A percentile compares a stretch with the other conserved stretches of the same genome.
Evolutionary conservation across 495 filamentous ascomycete genomes (phyloP).

Genomic region (Xylaria acuta): DNA sequence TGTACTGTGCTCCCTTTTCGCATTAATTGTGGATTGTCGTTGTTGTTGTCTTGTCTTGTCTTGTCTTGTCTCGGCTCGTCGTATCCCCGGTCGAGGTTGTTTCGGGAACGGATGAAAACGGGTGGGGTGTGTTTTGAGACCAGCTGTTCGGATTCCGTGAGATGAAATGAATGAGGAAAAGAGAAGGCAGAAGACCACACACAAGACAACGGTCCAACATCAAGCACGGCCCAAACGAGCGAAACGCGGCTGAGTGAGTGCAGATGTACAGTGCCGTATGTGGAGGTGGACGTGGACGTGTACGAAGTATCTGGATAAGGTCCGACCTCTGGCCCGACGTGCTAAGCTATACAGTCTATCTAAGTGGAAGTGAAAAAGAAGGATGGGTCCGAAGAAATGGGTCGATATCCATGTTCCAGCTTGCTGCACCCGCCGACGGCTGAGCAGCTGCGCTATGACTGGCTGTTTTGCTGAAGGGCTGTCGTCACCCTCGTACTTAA

Average conservation of each 20-base stretch:
- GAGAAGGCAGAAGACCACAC: not conserved
- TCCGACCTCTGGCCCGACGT: too few species aligned
- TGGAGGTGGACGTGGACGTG: not conserved
- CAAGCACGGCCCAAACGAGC: not conserved
- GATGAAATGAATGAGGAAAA: not conserved
- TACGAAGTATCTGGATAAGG: not conserved
- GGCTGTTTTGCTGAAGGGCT: not conserved
- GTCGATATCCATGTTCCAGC: constrained; percentile 4
- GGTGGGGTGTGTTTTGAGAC: not conserved
- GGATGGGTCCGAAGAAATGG: not conserved
- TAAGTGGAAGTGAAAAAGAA: constrained; percentile 5
- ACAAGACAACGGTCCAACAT: constrained; percentile 8
- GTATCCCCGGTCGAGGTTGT: not conserved
- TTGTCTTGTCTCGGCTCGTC: not conserved
- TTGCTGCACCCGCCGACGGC: not conserved
- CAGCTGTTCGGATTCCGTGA: not conserved
- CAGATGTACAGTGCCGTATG: not conserved
- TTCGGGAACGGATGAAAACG: not conserved
- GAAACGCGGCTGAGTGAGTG: constrained; percentile 20
- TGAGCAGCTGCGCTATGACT: not conserved
- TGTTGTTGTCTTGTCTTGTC: not conserved
- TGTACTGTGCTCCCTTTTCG: not conserved
- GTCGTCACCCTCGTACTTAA: constrained; percentile 8
- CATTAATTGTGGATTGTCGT: not conserved
- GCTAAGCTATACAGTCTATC: too few species aligned